Evolutionary conservation across 306 rosid species (phyloP).

Genomic region (Fragaria vesca): DNA sequence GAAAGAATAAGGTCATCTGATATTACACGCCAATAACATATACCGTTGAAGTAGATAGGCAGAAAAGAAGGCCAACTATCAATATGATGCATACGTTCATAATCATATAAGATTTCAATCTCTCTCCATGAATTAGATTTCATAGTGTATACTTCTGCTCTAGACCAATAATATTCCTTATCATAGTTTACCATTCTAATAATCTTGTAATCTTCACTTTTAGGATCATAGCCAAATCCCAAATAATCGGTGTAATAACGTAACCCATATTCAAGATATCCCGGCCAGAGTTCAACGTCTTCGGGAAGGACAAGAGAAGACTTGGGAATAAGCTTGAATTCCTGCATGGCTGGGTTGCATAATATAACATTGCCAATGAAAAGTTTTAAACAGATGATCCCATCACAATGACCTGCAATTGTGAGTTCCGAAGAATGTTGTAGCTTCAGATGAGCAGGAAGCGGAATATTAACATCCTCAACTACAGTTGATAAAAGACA

Average conservation of each 20-base stretch:
- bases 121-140: not conserved
- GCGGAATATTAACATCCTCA: not conserved
- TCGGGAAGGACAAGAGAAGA: not conserved
- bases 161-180: not conserved
- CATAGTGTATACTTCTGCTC: not conserved
- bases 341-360: not conserved
- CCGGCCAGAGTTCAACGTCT: not conserved
- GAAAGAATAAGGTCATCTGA: not conserved
- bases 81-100: accelerated
- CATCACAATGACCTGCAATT: not conserved
- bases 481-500: not conserved
- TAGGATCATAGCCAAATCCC: not conserved
- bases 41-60: not conserved
- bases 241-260: not conserved
- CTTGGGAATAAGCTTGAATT: not conserved
- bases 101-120: not conserved
- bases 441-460: not conserved
- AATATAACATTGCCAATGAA: not conserved
- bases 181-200: not conserved
- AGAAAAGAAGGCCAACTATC: too few species aligned
- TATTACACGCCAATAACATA: not conserved
- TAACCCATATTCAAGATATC: too few species aligned
- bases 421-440: not conserved
- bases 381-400: not conserved
- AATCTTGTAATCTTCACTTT: not conserved